phyloP scores from a whole-genome alignment of 1,284 basidiomycete genomes.

The Inonotus obliquus region DNA sequence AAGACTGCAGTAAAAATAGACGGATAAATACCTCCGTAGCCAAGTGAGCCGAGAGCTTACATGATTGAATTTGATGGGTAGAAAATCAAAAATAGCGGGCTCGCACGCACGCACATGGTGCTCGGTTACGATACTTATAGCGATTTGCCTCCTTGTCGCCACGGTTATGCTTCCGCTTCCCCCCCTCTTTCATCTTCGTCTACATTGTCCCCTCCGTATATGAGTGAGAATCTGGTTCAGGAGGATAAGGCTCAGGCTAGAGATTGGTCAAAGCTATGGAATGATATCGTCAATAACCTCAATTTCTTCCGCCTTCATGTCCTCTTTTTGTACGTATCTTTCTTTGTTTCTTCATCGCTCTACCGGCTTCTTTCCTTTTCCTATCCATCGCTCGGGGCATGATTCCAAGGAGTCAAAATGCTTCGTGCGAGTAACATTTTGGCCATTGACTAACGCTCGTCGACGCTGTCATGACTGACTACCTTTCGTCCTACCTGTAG shows the following conservation, averaged over 20 bases:
- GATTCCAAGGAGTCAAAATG: too few species aligned
- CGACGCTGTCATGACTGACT: too few species aligned
- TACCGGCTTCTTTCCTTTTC: too few species aligned
- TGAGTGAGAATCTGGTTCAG: background rate
- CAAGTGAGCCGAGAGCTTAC: background rate
- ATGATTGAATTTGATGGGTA: background rate
- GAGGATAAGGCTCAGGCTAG: background rate
- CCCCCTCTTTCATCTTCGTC: background rate
- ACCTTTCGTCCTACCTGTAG: constrained; percentile 34
- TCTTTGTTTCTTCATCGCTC: background rate
- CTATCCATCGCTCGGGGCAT: too few species aligned
- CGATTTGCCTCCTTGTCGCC: background rate
- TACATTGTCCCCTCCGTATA: background rate
- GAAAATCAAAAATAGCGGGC: background rate
- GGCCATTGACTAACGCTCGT: background rate
- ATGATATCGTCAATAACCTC: constrained; percentile 35
- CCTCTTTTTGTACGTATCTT: constrained; percentile 43
- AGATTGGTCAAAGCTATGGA: background rate
- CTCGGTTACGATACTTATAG: too few species aligned
- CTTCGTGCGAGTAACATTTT: background rate
- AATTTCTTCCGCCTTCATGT: constrained; percentile 69
- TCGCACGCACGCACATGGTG: too few species aligned
- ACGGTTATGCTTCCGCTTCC: background rate
- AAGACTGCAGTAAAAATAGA: too few species aligned
- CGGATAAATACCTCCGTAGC: background rate